phyloP scores from a whole-genome alignment of 2,329 filamentous ascomycete genomes.

The Monilinia fructigena region DNA sequence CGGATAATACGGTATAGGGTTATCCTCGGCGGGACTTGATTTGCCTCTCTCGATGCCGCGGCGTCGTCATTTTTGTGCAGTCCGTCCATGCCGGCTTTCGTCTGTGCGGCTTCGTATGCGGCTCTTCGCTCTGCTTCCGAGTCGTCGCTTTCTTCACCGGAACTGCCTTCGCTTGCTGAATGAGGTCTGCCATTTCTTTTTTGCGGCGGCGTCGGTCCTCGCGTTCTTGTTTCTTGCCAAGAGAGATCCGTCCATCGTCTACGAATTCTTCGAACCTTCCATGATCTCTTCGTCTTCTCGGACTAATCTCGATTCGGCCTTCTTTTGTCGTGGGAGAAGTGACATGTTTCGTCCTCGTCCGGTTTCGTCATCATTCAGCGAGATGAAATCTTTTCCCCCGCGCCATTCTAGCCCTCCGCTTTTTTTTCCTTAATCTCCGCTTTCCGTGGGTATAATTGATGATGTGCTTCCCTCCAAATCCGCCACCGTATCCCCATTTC shows the following conservation, averaged over 20 bases:
- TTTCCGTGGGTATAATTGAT: conserved; percentile 67
- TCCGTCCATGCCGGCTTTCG: conserved; percentile 80
- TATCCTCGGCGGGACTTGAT: conserved; percentile 55
- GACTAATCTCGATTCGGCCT: conserved; percentile 71
- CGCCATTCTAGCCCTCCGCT: conserved; percentile 74
- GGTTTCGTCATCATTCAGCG: conserved; percentile 61
- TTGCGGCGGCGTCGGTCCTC: conserved; percentile 66
- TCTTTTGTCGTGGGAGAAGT: conserved; percentile 55
- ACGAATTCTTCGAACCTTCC: conserved; percentile 91
- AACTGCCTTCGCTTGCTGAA: conserved; percentile 69
- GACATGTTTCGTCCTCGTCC: conserved; percentile 35
- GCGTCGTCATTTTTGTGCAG: conserved; percentile 49
- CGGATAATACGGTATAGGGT: conserved; percentile 69
- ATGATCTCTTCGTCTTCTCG: conserved; percentile 88
- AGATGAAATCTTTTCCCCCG: conserved; percentile 68
- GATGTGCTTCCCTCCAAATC: conserved; percentile 49
- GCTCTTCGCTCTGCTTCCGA: conserved; percentile 69
- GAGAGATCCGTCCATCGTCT: conserved; percentile 75
- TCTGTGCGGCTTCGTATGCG: conserved; percentile 86
- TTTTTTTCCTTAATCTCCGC: conserved; percentile 90
- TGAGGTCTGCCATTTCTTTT: conserved; percentile 79
- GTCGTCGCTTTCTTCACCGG: conserved; percentile 64
- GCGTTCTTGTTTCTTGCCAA: conserved; percentile 76
- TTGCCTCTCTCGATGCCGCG: conserved; percentile 38
- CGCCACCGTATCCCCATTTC: conserved; percentile 24